Evolutionary conservation across 805 yeast genomes (phyloP).

Genomic region (Hanseniaspora singularis): DNA sequence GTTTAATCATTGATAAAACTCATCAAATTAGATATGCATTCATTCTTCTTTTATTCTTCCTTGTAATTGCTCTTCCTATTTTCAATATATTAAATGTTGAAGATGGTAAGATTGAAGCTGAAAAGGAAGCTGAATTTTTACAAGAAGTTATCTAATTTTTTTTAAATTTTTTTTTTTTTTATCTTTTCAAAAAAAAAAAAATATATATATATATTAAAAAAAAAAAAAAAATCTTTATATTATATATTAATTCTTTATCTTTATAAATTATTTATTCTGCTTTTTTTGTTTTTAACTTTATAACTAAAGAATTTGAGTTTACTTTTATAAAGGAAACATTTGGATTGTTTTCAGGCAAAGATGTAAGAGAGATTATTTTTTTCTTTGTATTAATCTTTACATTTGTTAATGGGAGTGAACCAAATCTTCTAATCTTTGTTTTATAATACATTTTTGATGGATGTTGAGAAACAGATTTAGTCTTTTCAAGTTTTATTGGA

Average conservation of each 20-base stretch:
- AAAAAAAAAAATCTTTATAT: not conserved
- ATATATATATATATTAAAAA: not conserved
- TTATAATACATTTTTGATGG: conserved; percentile 7
- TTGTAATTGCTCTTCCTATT: conserved; percentile 48
- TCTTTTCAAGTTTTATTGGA: not conserved
- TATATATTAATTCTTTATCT: not conserved
- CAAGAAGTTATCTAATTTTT: conserved; percentile 8
- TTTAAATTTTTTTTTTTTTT: not conserved
- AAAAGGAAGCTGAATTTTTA: conserved; percentile 6
- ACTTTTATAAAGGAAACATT: not conserved
- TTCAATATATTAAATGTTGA: conserved; percentile 43
- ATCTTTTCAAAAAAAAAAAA: not conserved
- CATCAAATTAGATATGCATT: conserved; percentile 67
- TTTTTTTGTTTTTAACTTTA: conserved; percentile 2
- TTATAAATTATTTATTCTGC: too few relatives aligned
- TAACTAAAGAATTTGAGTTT: not conserved
- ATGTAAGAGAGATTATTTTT: conserved; percentile 3
- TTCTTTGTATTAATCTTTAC: conserved; percentile 6
- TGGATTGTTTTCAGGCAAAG: conserved; percentile 4
- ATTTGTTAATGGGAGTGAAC: conserved; percentile 10
- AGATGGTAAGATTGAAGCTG: conserved; percentile 49
- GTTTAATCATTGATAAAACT: conserved; percentile 56
- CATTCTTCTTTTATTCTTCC: conserved; percentile 44
- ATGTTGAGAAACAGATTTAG: not conserved
- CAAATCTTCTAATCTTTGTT: conserved; percentile 7